These are phyloP conservation scores for Diutina rugosa DNA, from an alignment of 1,139 yeast species.

Conservation along the genomic window DNA sequence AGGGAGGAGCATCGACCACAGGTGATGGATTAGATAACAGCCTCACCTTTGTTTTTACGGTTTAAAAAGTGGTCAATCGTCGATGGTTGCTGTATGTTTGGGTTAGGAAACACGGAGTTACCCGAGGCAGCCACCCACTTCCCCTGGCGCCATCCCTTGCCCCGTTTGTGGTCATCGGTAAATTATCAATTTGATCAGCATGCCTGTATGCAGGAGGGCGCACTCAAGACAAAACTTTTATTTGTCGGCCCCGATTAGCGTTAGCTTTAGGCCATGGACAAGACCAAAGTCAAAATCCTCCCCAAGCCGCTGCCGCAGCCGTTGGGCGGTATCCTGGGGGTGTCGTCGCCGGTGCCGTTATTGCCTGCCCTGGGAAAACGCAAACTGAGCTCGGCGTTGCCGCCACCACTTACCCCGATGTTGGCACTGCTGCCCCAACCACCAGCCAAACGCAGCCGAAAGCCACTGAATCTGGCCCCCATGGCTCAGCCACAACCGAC, in stretches of 20 bases:
- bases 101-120: too few relatives aligned
- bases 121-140: too few relatives aligned
- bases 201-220: neutral
- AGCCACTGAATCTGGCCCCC: neutral
- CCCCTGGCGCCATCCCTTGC: too few relatives aligned
- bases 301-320: neutral
- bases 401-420: neutral
- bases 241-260: neutral
- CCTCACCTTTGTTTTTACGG: too few relatives aligned
- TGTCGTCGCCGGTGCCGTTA: neutral
- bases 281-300: slow-evolving; percentile 2
- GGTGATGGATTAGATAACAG: too few relatives aligned
- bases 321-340: neutral
- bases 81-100: too few relatives aligned
- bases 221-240: neutral
- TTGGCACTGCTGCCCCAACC: neutral
- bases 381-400: neutral
- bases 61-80: too few relatives aligned
- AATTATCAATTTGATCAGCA: neutral
- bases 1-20: too few relatives aligned
- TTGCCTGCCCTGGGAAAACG: neutral
- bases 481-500: neutral
- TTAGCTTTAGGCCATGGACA: neutral
- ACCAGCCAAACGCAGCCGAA: neutral
- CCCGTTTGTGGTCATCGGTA: neutral